A percentile compares a stretch with the other conserved stretches of the same genome.
Evolutionary conservation across 192 early-diverging fungal genomes (phyloP).

Genomic region (Pilaira anomala): DNA sequence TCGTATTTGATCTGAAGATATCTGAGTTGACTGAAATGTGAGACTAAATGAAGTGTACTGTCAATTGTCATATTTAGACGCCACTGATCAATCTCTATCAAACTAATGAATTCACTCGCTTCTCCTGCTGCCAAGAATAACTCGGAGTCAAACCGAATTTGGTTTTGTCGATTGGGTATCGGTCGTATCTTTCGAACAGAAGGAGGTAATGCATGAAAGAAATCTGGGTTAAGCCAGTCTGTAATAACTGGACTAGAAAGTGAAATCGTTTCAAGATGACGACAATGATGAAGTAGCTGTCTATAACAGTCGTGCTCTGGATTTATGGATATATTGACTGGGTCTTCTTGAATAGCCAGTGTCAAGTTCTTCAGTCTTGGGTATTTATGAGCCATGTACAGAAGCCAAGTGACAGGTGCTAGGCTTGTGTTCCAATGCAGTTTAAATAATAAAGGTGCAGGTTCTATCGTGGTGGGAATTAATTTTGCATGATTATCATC

Average conservation of each 20-base stretch:
- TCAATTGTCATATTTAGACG: background rate
- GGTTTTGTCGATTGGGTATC: background rate
- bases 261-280: background rate
- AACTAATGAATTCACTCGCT: background rate
- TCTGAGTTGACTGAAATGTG: background rate
- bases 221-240: constrained; percentile 3
- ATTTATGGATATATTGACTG: background rate
- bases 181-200: constrained; percentile 1
- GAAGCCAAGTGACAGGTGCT: constrained; percentile 1
- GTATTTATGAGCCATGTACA: constrained; percentile 8
- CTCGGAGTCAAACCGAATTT: background rate
- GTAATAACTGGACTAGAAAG: background rate
- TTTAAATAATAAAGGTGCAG: background rate
- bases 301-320: too few relatives aligned
- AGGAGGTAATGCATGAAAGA: background rate
- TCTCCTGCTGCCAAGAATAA: background rate
- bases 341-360: too few relatives aligned
- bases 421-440: background rate
- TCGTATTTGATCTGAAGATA: background rate
- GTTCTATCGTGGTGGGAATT: too few relatives aligned
- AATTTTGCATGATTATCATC: too few relatives aligned
- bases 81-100: constrained; percentile 9
- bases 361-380: background rate
- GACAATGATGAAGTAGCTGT: too few relatives aligned
- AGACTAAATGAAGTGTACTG: background rate